Evolutionary conservation across 2,329 filamentous ascomycete species (phyloP).

Genomic region (Colletotrichum lupini): DNA sequence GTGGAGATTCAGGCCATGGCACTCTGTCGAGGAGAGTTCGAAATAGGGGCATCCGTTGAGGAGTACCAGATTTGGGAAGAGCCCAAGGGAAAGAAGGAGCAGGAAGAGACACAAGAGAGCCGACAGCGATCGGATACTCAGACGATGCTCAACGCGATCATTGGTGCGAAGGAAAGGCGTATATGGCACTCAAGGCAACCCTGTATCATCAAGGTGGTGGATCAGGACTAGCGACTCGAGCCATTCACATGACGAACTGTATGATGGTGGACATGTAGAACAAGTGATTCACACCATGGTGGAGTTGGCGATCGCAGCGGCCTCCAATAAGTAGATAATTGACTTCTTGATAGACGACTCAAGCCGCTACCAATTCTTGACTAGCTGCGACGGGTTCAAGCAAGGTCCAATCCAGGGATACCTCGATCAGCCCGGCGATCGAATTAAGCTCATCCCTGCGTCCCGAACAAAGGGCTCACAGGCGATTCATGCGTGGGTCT

Average conservation of each 20-base stretch:
- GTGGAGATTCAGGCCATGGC: constrained; percentile 77
- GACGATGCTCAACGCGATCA: constrained; percentile 66
- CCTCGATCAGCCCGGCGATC: constrained; percentile 5
- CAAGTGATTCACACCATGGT: constrained; percentile 3
- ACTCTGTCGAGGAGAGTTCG: constrained; percentile 84
- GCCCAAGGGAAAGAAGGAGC: constrained; percentile 42
- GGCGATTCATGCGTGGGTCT: constrained; percentile 25
- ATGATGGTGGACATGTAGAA: constrained; percentile 18
- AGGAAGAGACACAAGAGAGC: constrained; percentile 42
- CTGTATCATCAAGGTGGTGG: constrained; percentile 64
- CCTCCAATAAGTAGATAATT: constrained; percentile 26
- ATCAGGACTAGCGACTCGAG: constrained; percentile 44
- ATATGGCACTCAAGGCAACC: constrained; percentile 73
- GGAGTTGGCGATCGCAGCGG: constrained; percentile 21
- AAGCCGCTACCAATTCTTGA: background rate
- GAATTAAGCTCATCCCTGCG: constrained; percentile 32
- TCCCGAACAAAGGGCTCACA: constrained; percentile 16
- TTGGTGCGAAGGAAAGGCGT: constrained; percentile 69
- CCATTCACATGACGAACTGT: constrained; percentile 20
- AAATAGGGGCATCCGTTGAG: constrained; percentile 83
- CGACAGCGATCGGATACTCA: constrained; percentile 64
- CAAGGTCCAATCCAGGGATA: constrained; percentile 4
- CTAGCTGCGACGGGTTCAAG: background rate
- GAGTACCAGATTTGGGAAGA: constrained; percentile 72
- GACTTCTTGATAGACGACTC: background rate